Evolutionary conservation across 768 basidiomycete genomes (phyloP).

Genomic region (Lentinula boryana): DNA sequence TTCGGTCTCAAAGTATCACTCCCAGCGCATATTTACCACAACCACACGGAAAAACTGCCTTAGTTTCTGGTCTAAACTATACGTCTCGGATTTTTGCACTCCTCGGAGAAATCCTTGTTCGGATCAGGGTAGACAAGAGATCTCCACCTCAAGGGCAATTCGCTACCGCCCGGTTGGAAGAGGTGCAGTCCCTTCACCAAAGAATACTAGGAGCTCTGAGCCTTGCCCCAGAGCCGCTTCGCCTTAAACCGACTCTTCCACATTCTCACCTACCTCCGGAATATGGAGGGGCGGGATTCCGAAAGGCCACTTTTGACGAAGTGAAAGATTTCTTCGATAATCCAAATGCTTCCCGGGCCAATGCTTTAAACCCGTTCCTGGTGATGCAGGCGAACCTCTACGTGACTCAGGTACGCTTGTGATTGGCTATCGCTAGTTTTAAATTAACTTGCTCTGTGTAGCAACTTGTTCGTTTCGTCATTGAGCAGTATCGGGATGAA

Average conservation of each 20-base stretch:
- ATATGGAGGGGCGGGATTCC: slow-evolving; percentile 66
- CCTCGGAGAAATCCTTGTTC: slow-evolving; percentile 80
- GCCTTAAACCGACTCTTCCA: slow-evolving; percentile 52
- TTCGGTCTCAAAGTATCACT: slow-evolving; percentile 56
- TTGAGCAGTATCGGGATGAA: slow-evolving; percentile 89
- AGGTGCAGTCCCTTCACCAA: slow-evolving; percentile 74
- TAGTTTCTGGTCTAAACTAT: slow-evolving; percentile 85
- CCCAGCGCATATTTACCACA: slow-evolving; percentile 77
- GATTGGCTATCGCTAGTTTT: background rate
- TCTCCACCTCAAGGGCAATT: slow-evolving; percentile 83
- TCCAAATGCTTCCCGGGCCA: slow-evolving; percentile 79
- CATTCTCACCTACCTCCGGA: slow-evolving; percentile 50
- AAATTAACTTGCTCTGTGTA: slow-evolving; percentile 21
- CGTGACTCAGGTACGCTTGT: slow-evolving; percentile 71
- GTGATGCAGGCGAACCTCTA: slow-evolving; percentile 92
- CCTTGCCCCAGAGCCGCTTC: slow-evolving; percentile 72
- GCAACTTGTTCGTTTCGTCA: slow-evolving; percentile 93
- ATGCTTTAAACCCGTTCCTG: slow-evolving; percentile 83
- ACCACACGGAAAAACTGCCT: slow-evolving; percentile 80
- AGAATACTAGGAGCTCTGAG: slow-evolving; percentile 70
- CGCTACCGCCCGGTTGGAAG: slow-evolving; percentile 78
- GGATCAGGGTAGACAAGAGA: slow-evolving; percentile 82
- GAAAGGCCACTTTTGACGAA: slow-evolving; percentile 80
- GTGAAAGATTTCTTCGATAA: slow-evolving; percentile 91
- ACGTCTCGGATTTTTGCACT: slow-evolving; percentile 81